Base-by-base conservation (phyloP, 1,139 yeast genomes). In the Lodderomyces orthopsilosis region DNA sequence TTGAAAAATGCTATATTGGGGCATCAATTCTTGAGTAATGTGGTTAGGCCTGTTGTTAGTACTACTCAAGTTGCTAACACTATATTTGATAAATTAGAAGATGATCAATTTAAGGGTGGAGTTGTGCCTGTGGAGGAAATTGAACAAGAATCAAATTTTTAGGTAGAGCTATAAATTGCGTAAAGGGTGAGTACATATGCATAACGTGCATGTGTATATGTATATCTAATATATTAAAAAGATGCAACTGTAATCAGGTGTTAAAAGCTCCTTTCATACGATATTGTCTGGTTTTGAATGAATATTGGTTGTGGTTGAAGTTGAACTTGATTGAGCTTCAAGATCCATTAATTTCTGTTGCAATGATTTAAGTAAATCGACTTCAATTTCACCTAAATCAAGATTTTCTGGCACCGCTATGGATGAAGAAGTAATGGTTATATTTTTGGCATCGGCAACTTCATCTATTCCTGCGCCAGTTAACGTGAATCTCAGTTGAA, bases 1-100 rank as follows among this genome's bases (percentile, higher is more conserved):
- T 65, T 74, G 3, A 81, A 82, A 48, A 57, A 68, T n/a, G 46
- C 55, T 6, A 40, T 64, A 3, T 35, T 66, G 15, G 73, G 73
- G 0, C 56, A 65, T 35, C 52, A 54, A 3, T 59, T 61, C 42
- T 49, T 79, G n/a, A 77, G 77, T 51, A 68, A 70, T 1, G 43
- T 79, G 40, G 63, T 83, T 0, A 71, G 87, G 49, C 93, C 93
- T 0, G 69, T 85, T 0, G 68, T 86, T 2, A 74, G 88, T 1
- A 85, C 89, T 0, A 86, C 83, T 50, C 68, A 74, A 35, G 95
- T 89, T 2, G 88, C 93, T 0, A 58, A 65, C 39, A 77, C 79
- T 38, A 67, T 83, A 2, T 67, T 81, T 24, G 77, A 80, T 38
- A 79, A 79, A 35, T 63, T 87, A 32, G 72, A 72, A 15, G 80